Conservation (phyloP, 345 rosid species). For the Angophora floribunda region DNA sequence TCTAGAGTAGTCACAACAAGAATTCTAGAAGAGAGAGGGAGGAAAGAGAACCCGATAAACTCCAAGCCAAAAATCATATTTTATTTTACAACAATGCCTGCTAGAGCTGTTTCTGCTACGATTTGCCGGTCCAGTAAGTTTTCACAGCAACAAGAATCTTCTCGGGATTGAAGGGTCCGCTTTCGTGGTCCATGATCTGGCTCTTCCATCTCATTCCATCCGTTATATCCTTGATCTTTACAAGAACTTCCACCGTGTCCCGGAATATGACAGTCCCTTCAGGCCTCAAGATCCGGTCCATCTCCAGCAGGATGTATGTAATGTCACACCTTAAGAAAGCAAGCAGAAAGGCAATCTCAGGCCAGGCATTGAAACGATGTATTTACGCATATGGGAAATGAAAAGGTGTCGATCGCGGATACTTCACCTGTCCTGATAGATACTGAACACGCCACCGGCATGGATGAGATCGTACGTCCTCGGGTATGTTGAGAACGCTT, state of each 20-base stretch:
- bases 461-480: constrained; percentile 96
- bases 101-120: constrained; percentile 14
- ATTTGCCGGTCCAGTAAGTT: constrained; percentile 81
- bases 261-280: constrained; percentile 92
- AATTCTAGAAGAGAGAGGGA: background rate
- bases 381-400: background rate
- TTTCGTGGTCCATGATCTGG: constrained; percentile 81
- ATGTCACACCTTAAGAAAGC: constrained; percentile 61
- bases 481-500: constrained; percentile 95
- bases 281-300: constrained; percentile 91
- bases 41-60: background rate
- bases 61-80: background rate
- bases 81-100: background rate
- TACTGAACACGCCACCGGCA: constrained; percentile 68
- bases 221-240: constrained; percentile 55
- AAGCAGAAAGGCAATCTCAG: constrained; percentile 1
- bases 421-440: constrained; percentile 69
- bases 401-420: background rate
- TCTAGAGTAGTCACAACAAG: background rate
- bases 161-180: constrained; percentile 93
- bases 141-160: constrained; percentile 83
- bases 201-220: constrained; percentile 90
- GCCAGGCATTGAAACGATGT: background rate
- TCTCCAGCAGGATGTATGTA: constrained; percentile 77
- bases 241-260: constrained; percentile 77